Conservation (phyloP, 2,329 filamentous ascomycete genomes). For the Cercospora citrullina region DNA sequence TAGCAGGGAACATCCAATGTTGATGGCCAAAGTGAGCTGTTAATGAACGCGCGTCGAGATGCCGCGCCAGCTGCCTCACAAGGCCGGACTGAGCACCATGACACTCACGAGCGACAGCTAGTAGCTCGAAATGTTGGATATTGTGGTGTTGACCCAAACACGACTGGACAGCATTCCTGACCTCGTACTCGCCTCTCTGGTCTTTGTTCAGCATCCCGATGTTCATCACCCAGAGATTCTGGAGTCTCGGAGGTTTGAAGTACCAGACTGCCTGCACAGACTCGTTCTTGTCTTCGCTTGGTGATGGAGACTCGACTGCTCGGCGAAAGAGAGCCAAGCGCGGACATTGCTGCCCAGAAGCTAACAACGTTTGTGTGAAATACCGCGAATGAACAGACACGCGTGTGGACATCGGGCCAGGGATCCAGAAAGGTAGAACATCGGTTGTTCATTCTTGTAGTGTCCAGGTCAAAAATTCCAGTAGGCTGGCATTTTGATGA, state of each 20-base stretch:
- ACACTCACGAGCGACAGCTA: not conserved
- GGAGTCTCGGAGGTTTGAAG: not conserved
- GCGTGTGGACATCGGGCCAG: too few species aligned
- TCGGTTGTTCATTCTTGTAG: not conserved
- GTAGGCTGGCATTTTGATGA: not conserved
- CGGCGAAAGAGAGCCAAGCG: not conserved
- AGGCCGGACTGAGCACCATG: not conserved
- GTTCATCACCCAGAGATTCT: not conserved
- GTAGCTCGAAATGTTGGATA: not conserved
- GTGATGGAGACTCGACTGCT: not conserved
- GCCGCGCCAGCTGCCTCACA: not conserved
- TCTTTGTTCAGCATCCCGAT: not conserved
- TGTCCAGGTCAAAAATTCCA: not conserved
- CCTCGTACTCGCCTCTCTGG: not conserved
- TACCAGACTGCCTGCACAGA: not conserved
- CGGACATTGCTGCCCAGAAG: not conserved
- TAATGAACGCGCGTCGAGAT: not conserved
- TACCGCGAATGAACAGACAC: not conserved
- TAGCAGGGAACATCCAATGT: not conserved
- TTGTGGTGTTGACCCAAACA: not conserved
- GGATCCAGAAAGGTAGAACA: not conserved
- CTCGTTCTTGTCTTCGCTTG: not conserved
- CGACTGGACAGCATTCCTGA: not conserved
- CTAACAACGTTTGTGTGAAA: not conserved
- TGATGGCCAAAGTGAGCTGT: not conserved